These are phyloP conservation scores for Cicer yamashitae DNA, from an alignment of 306 rosid genomes.

Conservation along the genomic window DNA sequence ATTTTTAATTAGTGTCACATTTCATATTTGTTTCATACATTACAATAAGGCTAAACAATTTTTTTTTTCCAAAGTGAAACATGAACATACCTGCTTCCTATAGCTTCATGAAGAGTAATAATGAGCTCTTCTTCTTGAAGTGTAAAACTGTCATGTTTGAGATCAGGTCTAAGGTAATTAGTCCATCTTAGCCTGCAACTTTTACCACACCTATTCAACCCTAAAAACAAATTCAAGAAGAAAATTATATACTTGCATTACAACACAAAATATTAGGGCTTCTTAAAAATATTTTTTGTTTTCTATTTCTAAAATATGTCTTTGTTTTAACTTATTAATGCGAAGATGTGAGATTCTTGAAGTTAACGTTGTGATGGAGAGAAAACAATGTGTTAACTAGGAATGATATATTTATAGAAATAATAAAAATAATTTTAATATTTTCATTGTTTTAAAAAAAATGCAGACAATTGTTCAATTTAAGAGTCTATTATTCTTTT, in stretches of 20 bases:
- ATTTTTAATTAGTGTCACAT: slow-evolving; percentile 17
- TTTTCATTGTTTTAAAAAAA: no score
- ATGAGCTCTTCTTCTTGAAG: slow-evolving; percentile 86
- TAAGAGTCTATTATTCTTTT: no score
- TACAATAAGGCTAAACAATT: slow-evolving; percentile 5
- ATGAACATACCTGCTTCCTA: slow-evolving; percentile 79
- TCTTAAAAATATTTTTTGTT: no score
- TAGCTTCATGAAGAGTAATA: slow-evolving; percentile 78
- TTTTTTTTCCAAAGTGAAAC: neutral
- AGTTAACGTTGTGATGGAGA: no score
- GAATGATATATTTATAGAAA: no score
- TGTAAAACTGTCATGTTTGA: slow-evolving; percentile 86
- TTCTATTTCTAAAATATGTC: no score
- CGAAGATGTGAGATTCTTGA: no score
- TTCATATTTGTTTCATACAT: slow-evolving; percentile 32
- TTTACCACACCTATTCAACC: slow-evolving; percentile 89
- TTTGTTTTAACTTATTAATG: no score
- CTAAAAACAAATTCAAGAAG: slow-evolving; percentile 53
- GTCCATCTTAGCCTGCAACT: slow-evolving; percentile 98
- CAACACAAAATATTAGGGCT: neutral
- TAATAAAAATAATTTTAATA: no score
- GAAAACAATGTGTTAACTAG: no score
- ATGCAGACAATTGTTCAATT: no score
- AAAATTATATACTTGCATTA: neutral
- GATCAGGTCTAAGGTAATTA: slow-evolving; percentile 88